phyloP scores from a whole-genome alignment of 352 stramenopile species.

The Phytophthora pisi region DNA sequence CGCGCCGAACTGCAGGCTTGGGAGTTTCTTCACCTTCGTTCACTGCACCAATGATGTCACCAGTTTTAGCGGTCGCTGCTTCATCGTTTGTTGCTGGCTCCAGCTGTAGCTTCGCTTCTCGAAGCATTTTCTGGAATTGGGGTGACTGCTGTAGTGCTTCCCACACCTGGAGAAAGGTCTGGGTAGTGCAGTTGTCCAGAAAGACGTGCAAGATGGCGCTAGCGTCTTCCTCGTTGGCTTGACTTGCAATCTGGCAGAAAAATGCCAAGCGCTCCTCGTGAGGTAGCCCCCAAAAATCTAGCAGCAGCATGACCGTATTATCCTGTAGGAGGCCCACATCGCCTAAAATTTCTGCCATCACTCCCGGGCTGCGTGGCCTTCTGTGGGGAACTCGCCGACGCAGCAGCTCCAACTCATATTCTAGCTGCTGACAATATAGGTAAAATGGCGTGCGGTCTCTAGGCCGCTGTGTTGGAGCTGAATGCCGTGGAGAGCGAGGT shows the following conservation, averaged over 20 bases:
- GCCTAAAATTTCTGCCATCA: constrained; percentile 28
- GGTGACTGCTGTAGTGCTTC: constrained; percentile 54
- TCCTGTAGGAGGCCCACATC: constrained; percentile 64
- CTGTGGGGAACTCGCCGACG: constrained; percentile 36
- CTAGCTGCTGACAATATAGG: constrained; percentile 68
- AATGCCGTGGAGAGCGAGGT: neutral
- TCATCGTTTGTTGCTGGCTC: constrained; percentile 14
- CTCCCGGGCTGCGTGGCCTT: constrained; percentile 26
- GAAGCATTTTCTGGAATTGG: constrained; percentile 50
- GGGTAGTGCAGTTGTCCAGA: constrained; percentile 51
- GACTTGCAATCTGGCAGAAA: constrained; percentile 73
- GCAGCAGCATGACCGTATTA: constrained; percentile 59
- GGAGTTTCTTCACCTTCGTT: constrained; percentile 5
- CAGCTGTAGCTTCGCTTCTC: constrained; percentile 22
- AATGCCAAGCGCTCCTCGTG: constrained; percentile 64
- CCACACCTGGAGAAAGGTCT: constrained; percentile 55
- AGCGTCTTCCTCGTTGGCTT: constrained; percentile 54
- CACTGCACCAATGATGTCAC: constrained; percentile 12
- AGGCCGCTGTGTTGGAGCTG: neutral
- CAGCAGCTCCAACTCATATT: constrained; percentile 58
- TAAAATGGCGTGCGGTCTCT: constrained; percentile 48
- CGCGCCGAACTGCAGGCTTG: constrained; percentile 9
- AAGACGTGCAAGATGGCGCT: constrained; percentile 53
- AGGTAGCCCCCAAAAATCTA: constrained; percentile 73
- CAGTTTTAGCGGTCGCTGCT: neutral